Base-by-base conservation (phyloP, 1,139 yeast genomes). In the Yamadazyma sp. region DNA sequence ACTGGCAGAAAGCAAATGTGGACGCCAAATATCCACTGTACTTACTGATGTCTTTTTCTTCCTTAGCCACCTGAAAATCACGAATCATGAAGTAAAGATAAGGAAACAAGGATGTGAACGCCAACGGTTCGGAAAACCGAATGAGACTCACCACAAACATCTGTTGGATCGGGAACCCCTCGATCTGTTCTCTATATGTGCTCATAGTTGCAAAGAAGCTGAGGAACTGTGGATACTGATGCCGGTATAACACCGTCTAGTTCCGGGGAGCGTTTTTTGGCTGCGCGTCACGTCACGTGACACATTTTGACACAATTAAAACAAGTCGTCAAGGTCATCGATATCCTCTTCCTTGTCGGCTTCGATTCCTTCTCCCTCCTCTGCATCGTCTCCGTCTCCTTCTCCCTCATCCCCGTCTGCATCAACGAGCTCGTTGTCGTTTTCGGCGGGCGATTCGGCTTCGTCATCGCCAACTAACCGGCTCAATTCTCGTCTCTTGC, bases 401-500 rank as follows among this genome's bases (percentile, higher is more conserved):
- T 44, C 52, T 12, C 42, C 58, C 4, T 42, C 61, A 3, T 50
- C 57, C 2, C 55, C 63, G 7, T 11, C 28, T 6, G 6, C 28
- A 3, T 25, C 28, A n/a, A 3, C 28, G 11, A 55, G 62, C 1
- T 53, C 62, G 1, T 61, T 66, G 2, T 57, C 61, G 2, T 52
- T 62, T 16, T 52, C 59, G 3, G 54, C 57, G 1, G 54, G 68
- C 0, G 57, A 67, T 9, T 59, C 63, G 0, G 52, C 64, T 14
- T 55, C 61, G 2, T 47, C 51, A 15, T 62, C 70, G 21, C 57
- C 41, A 20, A 31, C 34, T 10, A 62, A 49, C 45, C 61, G 65
- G 32, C 62, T 60, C 51, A 90, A 70, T 54, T 86, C 92, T 42
- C 85, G 72, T 64, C 78, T 79, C 69, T 92, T 92, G 54, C 79